Evolutionary conservation across 176 grass and related monocot genomes (phyloP).

Genomic region (Bothriochloa decipiens): DNA sequence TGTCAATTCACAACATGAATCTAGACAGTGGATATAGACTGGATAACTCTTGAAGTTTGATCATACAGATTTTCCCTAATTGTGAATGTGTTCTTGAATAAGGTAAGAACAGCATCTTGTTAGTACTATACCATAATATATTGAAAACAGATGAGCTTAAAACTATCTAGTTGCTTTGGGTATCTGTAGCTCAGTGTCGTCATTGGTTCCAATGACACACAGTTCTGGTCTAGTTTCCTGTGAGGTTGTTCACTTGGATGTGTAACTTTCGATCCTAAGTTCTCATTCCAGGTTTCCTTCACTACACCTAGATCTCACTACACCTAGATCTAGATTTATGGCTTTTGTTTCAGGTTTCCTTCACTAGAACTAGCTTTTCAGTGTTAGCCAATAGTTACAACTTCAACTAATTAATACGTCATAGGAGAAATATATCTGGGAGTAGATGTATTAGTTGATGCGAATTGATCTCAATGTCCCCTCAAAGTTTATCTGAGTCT

Average conservation of each 20-base stretch:
- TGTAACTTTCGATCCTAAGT: neutral
- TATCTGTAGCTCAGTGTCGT: neutral
- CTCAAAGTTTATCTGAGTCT: neutral
- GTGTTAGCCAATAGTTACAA: neutral
- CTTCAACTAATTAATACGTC: neutral
- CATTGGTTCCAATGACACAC: neutral
- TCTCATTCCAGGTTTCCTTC: neutral
- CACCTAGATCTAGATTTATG: neutral
- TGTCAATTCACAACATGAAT: neutral
- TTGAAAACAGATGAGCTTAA: neutral
- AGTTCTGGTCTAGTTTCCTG: neutral
- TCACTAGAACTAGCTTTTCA: neutral
- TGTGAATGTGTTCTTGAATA: neutral
- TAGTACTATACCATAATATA: neutral
- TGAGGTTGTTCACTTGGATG: neutral
- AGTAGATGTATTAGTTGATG: neutral
- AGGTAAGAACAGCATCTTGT: neutral
- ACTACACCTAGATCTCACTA: neutral
- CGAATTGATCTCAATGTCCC: neutral
- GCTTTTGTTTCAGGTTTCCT: neutral
- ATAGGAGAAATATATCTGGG: neutral
- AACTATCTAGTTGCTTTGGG: neutral
- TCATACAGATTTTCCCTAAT: neutral
- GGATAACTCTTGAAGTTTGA: neutral
- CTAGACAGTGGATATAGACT: neutral